phyloP scores from a whole-genome alignment of 495 filamentous ascomycete species.

The Neurospora sp. region DNA sequence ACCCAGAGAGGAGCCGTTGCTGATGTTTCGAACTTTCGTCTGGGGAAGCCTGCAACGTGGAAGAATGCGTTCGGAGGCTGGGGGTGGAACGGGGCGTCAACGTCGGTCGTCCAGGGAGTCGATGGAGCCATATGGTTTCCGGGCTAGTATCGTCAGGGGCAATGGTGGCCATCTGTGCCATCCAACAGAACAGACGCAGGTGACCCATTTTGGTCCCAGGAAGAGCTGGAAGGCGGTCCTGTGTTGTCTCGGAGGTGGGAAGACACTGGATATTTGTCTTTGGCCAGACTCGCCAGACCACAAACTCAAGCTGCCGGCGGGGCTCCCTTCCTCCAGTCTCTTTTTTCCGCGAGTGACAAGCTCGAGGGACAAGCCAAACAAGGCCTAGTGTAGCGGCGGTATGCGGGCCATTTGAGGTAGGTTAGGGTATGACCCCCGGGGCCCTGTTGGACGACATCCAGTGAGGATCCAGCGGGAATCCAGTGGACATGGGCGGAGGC shows the following conservation, averaged over 20 bases:
- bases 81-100: not conserved
- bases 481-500: conserved; percentile 10
- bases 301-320: not conserved
- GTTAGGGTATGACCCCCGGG: not conserved
- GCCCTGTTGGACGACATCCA: not conserved
- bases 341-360: not conserved
- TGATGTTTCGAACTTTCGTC: not conserved
- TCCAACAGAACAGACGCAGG: not conserved
- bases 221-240: not conserved
- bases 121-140: not conserved
- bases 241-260: not conserved
- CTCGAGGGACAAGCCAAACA: not conserved
- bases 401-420: not conserved
- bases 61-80: not conserved
- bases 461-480: not conserved
- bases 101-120: not conserved
- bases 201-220: not conserved
- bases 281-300: not conserved
- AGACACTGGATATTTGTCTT: not conserved
- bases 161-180: not conserved
- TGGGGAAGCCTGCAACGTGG: not conserved
- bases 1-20: not conserved
- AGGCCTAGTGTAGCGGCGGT: not conserved
- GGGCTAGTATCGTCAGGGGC: not conserved
- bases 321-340: not conserved